These are phyloP conservation scores for Curvularia spicifera DNA, from an alignment of 2,329 filamentous ascomycete genomes.

Conservation along the genomic window DNA sequence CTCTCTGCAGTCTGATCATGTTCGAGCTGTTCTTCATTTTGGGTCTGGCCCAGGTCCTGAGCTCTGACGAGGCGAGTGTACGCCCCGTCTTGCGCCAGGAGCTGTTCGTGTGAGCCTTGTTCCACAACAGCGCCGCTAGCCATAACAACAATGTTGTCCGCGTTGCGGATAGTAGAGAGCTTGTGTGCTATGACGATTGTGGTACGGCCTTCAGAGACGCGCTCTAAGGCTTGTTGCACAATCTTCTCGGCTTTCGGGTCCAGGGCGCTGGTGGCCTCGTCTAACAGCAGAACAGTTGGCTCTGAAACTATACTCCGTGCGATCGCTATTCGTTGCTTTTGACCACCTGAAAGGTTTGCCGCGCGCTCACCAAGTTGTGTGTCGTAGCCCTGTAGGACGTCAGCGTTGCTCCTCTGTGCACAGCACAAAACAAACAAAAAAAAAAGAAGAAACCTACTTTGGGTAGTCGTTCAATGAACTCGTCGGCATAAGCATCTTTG, in stretches of 20 bases:
- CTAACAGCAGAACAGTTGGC: slow-evolving; percentile 86
- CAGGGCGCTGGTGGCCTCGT: slow-evolving; percentile 83
- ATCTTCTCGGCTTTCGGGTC: slow-evolving; percentile 95
- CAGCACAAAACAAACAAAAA: too few relatives aligned
- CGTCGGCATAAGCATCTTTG: slow-evolving; percentile 91
- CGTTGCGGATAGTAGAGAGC: slow-evolving; percentile 88
- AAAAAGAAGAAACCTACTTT: slow-evolving; percentile 31
- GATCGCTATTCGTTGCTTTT: slow-evolving; percentile 95
- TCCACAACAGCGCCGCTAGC: slow-evolving; percentile 80
- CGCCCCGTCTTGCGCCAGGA: slow-evolving; percentile 74
- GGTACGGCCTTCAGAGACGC: slow-evolving; percentile 81
- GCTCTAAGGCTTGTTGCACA: slow-evolving; percentile 89
- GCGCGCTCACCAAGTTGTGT: slow-evolving; percentile 93
- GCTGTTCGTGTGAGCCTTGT: slow-evolving; percentile 83
- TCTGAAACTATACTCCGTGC: slow-evolving; percentile 87
- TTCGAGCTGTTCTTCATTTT: slow-evolving; percentile 24
- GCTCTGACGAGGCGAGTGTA: slow-evolving; percentile 72
- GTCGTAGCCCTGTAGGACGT: slow-evolving; percentile 78
- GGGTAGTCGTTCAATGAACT: slow-evolving; percentile 75
- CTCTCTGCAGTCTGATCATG: slow-evolving; percentile 29
- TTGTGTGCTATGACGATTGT: slow-evolving; percentile 97
- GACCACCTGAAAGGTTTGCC: slow-evolving; percentile 87
- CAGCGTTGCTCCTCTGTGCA: slow-evolving; percentile 2
- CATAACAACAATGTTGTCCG: slow-evolving; percentile 96
- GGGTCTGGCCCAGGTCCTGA: slow-evolving; percentile 53